These are phyloP conservation scores for Amanita molliuscula DNA, from an alignment of 768 basidiomycete genomes.

Conservation along the genomic window DNA sequence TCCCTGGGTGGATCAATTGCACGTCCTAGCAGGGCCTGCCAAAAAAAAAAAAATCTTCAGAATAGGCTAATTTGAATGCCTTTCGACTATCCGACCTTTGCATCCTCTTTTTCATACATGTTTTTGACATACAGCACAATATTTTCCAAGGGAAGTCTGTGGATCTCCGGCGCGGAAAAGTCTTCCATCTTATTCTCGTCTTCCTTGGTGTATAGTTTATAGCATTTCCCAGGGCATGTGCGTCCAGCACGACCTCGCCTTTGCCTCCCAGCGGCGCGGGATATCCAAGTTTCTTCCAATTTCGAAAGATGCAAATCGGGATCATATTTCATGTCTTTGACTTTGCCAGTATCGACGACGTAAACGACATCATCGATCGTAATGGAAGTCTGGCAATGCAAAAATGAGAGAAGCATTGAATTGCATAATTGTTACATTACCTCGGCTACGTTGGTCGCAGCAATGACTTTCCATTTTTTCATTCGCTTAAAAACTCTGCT, in stretches of 20 bases:
- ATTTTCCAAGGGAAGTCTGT: conserved; percentile 77
- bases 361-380: conserved; percentile 86
- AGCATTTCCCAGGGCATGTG: conserved; percentile 74
- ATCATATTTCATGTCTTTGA: conserved; percentile 75
- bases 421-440: conserved; percentile 22
- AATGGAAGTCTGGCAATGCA: conserved; percentile 57
- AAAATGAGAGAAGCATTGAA: not conserved
- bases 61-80: not conserved
- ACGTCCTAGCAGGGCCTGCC: conserved; percentile 54
- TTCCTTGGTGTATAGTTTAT: conserved; percentile 75
- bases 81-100: conserved; percentile 38
- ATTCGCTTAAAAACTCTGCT: conserved; percentile 59
- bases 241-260: conserved; percentile 86
- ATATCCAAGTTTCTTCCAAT: conserved; percentile 73
- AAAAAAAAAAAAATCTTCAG: not conserved
- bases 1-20: conserved; percentile 81
- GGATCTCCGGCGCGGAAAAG: conserved; percentile 82
- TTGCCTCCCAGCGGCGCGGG: conserved; percentile 72
- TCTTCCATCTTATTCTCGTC: conserved; percentile 58
- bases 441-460: conserved; percentile 88
- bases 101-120: conserved; percentile 67
- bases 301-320: conserved; percentile 61
- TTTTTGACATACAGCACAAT: conserved; percentile 77
- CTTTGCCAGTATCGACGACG: conserved; percentile 77
- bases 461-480: conserved; percentile 72